Evolutionary conservation across 495 filamentous ascomycete genomes (phyloP).

Genomic region (Neurospora intermedia): DNA sequence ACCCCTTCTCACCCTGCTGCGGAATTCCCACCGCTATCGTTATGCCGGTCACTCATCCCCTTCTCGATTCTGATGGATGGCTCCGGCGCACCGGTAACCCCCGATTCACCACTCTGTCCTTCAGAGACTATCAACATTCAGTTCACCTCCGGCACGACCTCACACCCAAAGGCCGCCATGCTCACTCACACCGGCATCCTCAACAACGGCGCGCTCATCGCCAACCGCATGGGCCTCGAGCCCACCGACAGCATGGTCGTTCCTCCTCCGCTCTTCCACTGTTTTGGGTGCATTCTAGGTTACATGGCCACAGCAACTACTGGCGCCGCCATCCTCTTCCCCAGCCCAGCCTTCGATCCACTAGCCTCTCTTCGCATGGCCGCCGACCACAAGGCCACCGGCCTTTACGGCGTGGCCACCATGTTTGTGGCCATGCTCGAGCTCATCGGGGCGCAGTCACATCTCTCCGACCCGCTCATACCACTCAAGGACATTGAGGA

Average conservation of each 20-base stretch:
- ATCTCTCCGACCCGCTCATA: slow-evolving; percentile 37
- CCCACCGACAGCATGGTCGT: slow-evolving; percentile 66
- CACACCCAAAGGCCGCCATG: slow-evolving; percentile 83
- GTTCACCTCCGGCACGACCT: slow-evolving; percentile 91
- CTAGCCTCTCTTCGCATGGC: slow-evolving; percentile 57
- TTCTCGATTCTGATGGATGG: slow-evolving; percentile 44
- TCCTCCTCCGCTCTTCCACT: slow-evolving; percentile 85
- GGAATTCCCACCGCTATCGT: slow-evolving; percentile 16
- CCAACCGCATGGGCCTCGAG: slow-evolving; percentile 69
- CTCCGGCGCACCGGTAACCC: slow-evolving; percentile 26
- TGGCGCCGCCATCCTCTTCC: slow-evolving; percentile 75
- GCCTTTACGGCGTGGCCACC: slow-evolving; percentile 86
- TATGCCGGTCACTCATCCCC: slow-evolving; percentile 29
- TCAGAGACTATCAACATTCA: slow-evolving; percentile 88
- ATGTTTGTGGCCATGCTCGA: slow-evolving; percentile 92
- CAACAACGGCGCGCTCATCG: slow-evolving; percentile 81
- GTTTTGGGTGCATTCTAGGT: slow-evolving; percentile 83
- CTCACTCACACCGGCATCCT: slow-evolving; percentile 75
- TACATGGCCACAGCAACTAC: slow-evolving; percentile 93
- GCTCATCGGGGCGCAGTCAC: slow-evolving; percentile 21
- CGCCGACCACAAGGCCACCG: slow-evolving; percentile 67
- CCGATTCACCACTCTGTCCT: slow-evolving; percentile 42
- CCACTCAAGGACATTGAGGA: slow-evolving; percentile 30
- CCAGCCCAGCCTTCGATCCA: slow-evolving; percentile 79
- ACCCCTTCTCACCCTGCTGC: slow-evolving; percentile 38